Evolutionary conservation across 345 rosid species (phyloP).

Genomic region (Adansonia digitata): DNA sequence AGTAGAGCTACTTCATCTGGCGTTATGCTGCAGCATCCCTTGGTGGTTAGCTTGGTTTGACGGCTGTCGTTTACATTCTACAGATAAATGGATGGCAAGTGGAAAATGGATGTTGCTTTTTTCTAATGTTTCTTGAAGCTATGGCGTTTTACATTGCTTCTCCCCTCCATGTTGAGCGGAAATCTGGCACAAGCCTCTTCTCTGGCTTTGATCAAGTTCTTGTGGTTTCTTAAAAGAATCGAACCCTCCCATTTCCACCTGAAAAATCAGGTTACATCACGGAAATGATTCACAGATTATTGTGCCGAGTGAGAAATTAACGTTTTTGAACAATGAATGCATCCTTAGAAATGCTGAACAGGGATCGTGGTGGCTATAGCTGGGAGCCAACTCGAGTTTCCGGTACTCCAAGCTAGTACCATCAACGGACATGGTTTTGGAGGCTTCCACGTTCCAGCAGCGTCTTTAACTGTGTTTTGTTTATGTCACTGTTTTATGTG

Average conservation of each 20-base stretch:
- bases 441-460: conserved; percentile 27
- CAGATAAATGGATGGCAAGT: conserved; percentile 36
- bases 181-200: conserved; percentile 36
- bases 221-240: conserved; percentile 31
- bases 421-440: conserved; percentile 35
- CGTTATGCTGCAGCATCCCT: conserved; percentile 44
- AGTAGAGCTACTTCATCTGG: conserved; percentile 50
- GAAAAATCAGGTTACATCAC: conserved; percentile 12
- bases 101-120: conserved; percentile 37
- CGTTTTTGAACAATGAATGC: conserved; percentile 52
- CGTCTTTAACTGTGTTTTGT: conserved; percentile 27
- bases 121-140: conserved; percentile 27
- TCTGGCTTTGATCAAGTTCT: conserved; percentile 34
- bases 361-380: conserved; percentile 33
- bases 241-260: conserved; percentile 24
- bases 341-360: conserved; percentile 30
- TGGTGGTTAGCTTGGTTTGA: conserved; percentile 25
- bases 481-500: conserved; percentile 22
- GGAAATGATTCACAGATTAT: conserved; percentile 23
- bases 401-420: conserved; percentile 33
- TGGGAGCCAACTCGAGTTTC: conserved; percentile 36
- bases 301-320: conserved; percentile 29
- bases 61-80: conserved; percentile 37
- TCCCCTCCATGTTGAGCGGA: conserved; percentile 28
- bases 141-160: conserved; percentile 34